A percentile compares a stretch with the other conserved stretches of the same genome.
Evolutionary conservation across 495 filamentous ascomycete species (phyloP).

Genomic region (Letharia lupina): DNA sequence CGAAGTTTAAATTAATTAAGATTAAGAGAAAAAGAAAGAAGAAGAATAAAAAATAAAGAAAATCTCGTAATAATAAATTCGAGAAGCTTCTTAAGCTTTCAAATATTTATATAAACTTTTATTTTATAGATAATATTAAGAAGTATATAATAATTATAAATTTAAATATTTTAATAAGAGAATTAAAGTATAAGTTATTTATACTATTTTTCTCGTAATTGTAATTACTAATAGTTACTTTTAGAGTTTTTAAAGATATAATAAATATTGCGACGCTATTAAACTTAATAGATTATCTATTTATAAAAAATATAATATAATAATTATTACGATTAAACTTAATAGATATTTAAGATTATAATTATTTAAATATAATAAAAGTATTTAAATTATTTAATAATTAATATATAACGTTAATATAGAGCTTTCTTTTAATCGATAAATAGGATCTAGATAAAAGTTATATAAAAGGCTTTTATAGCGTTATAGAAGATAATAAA

Average conservation of each 20-base stretch:
- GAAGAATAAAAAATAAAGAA: neutral
- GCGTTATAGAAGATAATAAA: neutral
- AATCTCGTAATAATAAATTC: neutral
- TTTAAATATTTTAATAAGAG: neutral
- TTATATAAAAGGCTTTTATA: neutral
- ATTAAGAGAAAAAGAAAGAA: too few relatives aligned
- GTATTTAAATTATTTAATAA: neutral
- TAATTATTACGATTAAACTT: neutral
- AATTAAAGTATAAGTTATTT: neutral
- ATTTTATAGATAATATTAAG: neutral
- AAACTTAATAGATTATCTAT: neutral
- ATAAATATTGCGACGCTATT: neutral
- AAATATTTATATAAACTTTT: neutral
- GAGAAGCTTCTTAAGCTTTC: neutral
- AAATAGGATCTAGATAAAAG: neutral
- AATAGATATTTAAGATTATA: neutral
- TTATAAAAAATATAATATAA: neutral
- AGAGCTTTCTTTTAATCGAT: neutral
- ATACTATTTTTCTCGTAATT: neutral
- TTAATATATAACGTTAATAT: neutral
- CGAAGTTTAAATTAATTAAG: neutral
- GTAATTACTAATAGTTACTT: too few relatives aligned
- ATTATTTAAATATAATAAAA: neutral
- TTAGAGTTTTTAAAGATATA: neutral
- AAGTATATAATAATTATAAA: neutral